A percentile compares a stretch with the other conserved stretches of the same genome.
These are phyloP conservation scores for Phytophthora pisi DNA, from an alignment of 352 stramenopile species.

Conservation along the genomic window DNA sequence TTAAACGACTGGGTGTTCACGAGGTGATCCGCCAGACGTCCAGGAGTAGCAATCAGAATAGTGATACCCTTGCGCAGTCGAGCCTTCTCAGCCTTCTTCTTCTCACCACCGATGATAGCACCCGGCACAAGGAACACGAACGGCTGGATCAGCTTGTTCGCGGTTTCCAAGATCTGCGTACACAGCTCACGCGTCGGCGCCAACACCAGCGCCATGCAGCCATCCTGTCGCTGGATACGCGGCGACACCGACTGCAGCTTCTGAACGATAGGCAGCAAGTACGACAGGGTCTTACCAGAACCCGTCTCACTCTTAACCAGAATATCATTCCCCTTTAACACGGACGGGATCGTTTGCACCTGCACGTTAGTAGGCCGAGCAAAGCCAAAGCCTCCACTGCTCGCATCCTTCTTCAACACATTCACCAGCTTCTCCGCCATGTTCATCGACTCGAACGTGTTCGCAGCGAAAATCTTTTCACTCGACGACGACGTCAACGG, in stretches of 20 bases:
- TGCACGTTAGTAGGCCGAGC: conserved; percentile 79
- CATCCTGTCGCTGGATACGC: conserved; percentile 79
- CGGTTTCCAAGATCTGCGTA: conserved; percentile 96
- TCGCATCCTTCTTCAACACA: conserved; percentile 63
- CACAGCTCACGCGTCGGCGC: conserved; percentile 96
- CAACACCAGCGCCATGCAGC: conserved; percentile 92
- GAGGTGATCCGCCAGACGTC: conserved; percentile 96
- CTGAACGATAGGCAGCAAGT: conserved; percentile 95
- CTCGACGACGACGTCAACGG: conserved; percentile 75
- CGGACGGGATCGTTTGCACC: conserved; percentile 77
- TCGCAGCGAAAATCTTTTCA: conserved; percentile 82
- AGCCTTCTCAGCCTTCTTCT: conserved; percentile 91
- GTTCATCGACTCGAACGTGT: conserved; percentile 80
- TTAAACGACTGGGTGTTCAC: conserved; percentile 94
- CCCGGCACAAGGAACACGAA: conserved; percentile 90
- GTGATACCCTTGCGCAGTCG: conserved; percentile 92
- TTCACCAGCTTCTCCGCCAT: conserved; percentile 69
- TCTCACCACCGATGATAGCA: conserved; percentile 94
- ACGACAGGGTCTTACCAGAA: conserved; percentile 97
- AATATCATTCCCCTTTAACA: conserved; percentile 84
- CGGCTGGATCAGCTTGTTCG: conserved; percentile 92
- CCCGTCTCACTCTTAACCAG: conserved; percentile 97
- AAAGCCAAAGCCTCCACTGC: conserved; percentile 76
- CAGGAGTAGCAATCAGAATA: conserved; percentile 98
- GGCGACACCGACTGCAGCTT: conserved; percentile 74